Evolutionary conservation across 1,139 yeast species (phyloP).

Genomic region (Pichia sp.): DNA sequence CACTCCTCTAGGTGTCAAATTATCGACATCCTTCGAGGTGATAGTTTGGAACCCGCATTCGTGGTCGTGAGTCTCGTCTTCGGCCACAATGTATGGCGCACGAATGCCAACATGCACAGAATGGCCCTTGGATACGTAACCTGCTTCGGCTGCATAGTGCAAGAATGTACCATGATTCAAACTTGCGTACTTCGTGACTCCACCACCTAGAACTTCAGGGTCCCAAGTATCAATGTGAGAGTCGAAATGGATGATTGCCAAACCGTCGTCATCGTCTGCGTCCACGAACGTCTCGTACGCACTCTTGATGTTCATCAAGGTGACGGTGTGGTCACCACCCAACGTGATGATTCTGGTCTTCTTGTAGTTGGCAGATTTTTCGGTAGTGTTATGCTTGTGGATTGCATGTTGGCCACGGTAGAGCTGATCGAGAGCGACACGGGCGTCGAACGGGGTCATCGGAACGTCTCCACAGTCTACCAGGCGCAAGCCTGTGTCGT

Average conservation of each 20-base stretch:
- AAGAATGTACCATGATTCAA: constrained; percentile 53
- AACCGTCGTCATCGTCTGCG: constrained; percentile 35
- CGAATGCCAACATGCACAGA: constrained; percentile 52
- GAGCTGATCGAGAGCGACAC: constrained; percentile 50
- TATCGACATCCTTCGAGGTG: constrained; percentile 47
- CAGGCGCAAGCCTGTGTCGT: constrained; percentile 33
- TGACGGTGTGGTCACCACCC: constrained; percentile 58
- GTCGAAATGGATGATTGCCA: constrained; percentile 54
- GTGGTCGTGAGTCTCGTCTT: constrained; percentile 43
- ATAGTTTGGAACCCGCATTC: constrained; percentile 46
- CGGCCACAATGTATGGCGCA: constrained; percentile 45
- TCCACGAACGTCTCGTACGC: constrained; percentile 40
- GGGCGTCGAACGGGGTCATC: constrained; percentile 51
- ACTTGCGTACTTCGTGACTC: constrained; percentile 46
- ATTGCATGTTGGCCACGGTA: constrained; percentile 48
- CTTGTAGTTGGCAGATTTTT: constrained; percentile 18
- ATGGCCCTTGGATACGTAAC: constrained; percentile 40
- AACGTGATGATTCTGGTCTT: constrained; percentile 41
- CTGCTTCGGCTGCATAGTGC: constrained; percentile 56
- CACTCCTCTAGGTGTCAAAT: constrained; percentile 33
- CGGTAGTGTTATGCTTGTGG: constrained; percentile 34
- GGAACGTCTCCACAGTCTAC: constrained; percentile 57
- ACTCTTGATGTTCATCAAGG: constrained; percentile 47
- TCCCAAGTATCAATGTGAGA: constrained; percentile 62
- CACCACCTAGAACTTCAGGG: constrained; percentile 52